Conservation (phyloP, 305 asterid species). For the Rubia tinctorum region DNA sequence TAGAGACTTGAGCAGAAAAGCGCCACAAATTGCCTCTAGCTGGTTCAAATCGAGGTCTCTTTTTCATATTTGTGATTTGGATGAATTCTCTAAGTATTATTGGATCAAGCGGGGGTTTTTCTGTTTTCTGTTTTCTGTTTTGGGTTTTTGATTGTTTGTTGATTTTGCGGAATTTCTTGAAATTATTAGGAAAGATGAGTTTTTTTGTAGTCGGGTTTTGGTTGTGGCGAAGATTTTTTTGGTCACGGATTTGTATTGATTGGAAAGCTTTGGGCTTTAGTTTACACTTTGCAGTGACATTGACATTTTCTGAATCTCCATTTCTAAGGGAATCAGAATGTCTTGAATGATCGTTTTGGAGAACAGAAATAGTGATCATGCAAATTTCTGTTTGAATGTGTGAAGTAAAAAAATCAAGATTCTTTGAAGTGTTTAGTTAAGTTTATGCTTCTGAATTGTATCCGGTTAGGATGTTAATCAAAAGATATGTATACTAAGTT, state of each 20-base stretch:
- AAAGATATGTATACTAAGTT: neutral
- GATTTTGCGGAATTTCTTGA: neutral
- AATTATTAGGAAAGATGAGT: neutral
- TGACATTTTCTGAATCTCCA: neutral
- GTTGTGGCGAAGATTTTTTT: neutral
- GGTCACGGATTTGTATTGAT: neutral
- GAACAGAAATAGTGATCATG: neutral
- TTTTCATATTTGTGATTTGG: neutral
- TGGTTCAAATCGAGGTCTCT: conserved; percentile 40
- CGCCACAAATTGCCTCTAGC: conserved; percentile 23
- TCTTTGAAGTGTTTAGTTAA: neutral
- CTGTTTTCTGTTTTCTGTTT: neutral
- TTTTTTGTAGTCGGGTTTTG: neutral
- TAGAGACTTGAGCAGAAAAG: conserved; percentile 35
- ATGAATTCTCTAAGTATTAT: neutral
- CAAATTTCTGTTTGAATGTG: neutral
- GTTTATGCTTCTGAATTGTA: neutral
- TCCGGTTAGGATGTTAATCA: neutral
- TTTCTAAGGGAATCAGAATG: neutral
- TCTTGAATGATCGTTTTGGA: neutral
- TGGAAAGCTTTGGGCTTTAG: neutral
- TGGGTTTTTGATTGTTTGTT: neutral
- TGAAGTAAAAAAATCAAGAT: neutral
- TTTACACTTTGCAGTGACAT: neutral
- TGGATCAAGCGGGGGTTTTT: neutral